Conservation (phyloP, 768 basidiomycete genomes). For the Phylloporus arenicola region DNA sequence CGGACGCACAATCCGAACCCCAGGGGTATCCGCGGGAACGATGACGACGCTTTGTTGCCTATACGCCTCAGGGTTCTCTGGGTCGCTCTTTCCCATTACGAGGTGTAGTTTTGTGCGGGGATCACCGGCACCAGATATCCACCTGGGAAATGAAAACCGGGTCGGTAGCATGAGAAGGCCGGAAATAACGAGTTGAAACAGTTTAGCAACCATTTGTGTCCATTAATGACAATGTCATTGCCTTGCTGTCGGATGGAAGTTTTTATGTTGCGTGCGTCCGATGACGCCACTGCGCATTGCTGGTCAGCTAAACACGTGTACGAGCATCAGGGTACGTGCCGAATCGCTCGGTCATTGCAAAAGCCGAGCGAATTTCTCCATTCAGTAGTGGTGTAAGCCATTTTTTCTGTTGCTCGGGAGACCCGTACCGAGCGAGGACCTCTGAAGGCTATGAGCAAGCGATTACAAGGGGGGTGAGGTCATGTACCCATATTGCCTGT, state of each 20-base stretch:
- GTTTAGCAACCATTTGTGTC: slow-evolving; percentile 81
- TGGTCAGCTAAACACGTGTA: slow-evolving; percentile 7
- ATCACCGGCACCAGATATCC: slow-evolving; percentile 96
- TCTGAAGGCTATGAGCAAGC: slow-evolving; percentile 44
- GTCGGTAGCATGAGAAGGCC: slow-evolving; percentile 10
- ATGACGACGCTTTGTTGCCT: slow-evolving; percentile 91
- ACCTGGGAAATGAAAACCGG: slow-evolving; percentile 45
- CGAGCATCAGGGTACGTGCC: slow-evolving; percentile 36
- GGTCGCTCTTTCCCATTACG: slow-evolving; percentile 93
- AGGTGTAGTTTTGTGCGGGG: slow-evolving; percentile 86
- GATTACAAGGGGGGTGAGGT: background rate
- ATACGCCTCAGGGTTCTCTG: slow-evolving; percentile 69
- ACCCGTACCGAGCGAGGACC: slow-evolving; percentile 95
- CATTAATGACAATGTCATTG: slow-evolving; percentile 86
- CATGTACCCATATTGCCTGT: slow-evolving; percentile 88
- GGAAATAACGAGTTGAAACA: background rate
- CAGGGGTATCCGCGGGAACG: slow-evolving; percentile 83
- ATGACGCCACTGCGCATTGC: slow-evolving; percentile 61
- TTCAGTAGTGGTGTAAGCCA: slow-evolving; percentile 87
- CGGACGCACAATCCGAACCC: slow-evolving; percentile 85
- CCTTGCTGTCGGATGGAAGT: slow-evolving; percentile 83
- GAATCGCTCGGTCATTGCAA: slow-evolving; percentile 95
- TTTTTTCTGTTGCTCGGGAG: slow-evolving; percentile 80
- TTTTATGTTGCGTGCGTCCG: slow-evolving; percentile 92
- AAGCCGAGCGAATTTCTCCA: slow-evolving; percentile 90